Evolutionary conservation across 768 basidiomycete genomes (phyloP).

Genomic region (Plicaturopsis crispa): DNA sequence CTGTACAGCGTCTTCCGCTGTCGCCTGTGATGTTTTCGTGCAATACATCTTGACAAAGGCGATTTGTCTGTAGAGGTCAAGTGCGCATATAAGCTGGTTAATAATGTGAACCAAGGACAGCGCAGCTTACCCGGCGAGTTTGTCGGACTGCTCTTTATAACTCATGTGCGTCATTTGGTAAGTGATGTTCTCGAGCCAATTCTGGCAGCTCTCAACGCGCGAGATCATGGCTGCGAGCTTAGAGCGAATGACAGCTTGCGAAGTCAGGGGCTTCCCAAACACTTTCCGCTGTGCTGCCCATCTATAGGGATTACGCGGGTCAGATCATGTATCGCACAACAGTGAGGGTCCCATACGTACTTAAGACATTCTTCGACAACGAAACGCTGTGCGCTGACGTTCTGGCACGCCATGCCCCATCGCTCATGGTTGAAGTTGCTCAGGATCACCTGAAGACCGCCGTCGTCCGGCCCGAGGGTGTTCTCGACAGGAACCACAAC

Average conservation of each 20-base stretch:
- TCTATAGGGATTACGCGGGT: constrained; percentile 19
- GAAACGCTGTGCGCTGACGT: constrained; percentile 47
- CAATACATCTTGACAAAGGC: constrained; percentile 74
- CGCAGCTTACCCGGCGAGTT: constrained; percentile 65
- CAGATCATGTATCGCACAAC: neutral
- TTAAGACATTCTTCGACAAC: constrained; percentile 75
- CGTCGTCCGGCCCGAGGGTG: constrained; percentile 59
- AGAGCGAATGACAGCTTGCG: constrained; percentile 67
- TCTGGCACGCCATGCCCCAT: constrained; percentile 66
- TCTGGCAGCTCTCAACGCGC: constrained; percentile 71
- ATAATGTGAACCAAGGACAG: neutral
- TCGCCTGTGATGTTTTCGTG: constrained; percentile 71
- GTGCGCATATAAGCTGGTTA: no score
- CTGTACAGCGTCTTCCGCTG: constrained; percentile 70
- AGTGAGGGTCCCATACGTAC: constrained; percentile 15
- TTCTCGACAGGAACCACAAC: constrained; percentile 85
- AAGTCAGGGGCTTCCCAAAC: constrained; percentile 54
- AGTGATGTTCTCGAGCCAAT: constrained; percentile 84
- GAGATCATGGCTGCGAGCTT: constrained; percentile 80
- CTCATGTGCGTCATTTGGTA: constrained; percentile 83
- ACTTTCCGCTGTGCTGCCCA: constrained; percentile 77
- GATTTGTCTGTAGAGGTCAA: constrained; percentile 44
- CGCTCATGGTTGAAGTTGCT: constrained; percentile 71
- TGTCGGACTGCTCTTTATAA: constrained; percentile 66
- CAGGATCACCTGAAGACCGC: constrained; percentile 55